Conservation (phyloP, 805 yeast genomes). For the Jamesozyma piceae region DNA sequence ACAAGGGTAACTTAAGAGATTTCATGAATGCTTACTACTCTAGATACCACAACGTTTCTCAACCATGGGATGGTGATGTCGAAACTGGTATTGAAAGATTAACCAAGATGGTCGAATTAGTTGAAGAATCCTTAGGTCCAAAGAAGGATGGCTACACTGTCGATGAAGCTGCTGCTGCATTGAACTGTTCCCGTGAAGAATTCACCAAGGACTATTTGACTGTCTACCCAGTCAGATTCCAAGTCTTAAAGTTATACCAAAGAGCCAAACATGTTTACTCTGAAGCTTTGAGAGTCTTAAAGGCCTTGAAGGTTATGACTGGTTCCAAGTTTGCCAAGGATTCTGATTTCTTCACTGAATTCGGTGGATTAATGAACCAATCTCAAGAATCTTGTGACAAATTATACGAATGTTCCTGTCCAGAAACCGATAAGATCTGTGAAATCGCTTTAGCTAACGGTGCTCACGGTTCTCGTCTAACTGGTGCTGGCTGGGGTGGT, state of each 20-base stretch:
- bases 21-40: conserved; percentile 45
- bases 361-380: conserved; percentile 50
- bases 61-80: conserved; percentile 41
- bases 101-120: conserved; percentile 33
- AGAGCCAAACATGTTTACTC: conserved; percentile 55
- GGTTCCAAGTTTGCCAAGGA: conserved; percentile 8
- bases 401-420: conserved; percentile 46
- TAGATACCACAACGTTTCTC: conserved; percentile 15
- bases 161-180: conserved; percentile 37
- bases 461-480: conserved; percentile 56
- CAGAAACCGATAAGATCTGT: conserved; percentile 46
- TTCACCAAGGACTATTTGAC: conserved; percentile 38
- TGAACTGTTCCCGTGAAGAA: conserved; percentile 36
- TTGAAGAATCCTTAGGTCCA: conserved; percentile 35
- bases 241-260: conserved; percentile 44
- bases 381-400: conserved; percentile 47
- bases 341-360: conserved; percentile 31
- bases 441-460: conserved; percentile 47
- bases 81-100: conserved; percentile 36
- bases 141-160: conserved; percentile 42
- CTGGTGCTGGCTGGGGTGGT: conserved; percentile 79
- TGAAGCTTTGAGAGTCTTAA: conserved; percentile 51
- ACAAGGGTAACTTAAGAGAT: conserved; percentile 55
- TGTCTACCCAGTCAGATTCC: conserved; percentile 49
- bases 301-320: conserved; percentile 37